Conservation (phyloP, 768 basidiomycete species). For the Mycena kentingensis region DNA sequence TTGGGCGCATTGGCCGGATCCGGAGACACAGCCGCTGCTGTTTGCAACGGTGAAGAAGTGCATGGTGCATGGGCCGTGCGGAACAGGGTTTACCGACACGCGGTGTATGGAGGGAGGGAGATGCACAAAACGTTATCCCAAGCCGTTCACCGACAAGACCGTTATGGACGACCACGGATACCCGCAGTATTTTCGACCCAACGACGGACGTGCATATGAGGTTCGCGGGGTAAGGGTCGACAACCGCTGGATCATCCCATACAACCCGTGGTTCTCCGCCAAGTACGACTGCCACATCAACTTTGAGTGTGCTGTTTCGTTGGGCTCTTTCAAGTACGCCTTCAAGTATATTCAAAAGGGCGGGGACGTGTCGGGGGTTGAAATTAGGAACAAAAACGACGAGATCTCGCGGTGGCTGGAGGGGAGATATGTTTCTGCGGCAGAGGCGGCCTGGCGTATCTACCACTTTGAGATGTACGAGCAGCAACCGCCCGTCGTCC, state of each 20-base stretch:
- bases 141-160: conserved; percentile 7
- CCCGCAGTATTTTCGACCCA: conserved; percentile 7
- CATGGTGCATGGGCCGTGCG: conserved; percentile 44
- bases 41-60: conserved; percentile 23
- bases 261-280: conserved; percentile 20
- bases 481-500: conserved; percentile 34
- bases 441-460: conserved; percentile 36
- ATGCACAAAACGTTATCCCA: conserved; percentile 15
- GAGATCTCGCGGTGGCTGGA: background rate
- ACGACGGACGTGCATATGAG: conserved; percentile 5
- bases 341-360: conserved; percentile 6
- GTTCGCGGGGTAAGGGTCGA: conserved; percentile 8
- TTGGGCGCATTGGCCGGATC: conserved; percentile 44
- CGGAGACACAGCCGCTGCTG: conserved; percentile 30
- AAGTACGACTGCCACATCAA: conserved; percentile 29
- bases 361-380: conserved; percentile 2
- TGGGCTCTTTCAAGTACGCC: conserved; percentile 3
- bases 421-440: conserved; percentile 33
- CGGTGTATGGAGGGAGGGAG: conserved; percentile 28
- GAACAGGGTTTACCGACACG: conserved; percentile 5
- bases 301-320: conserved; percentile 13
- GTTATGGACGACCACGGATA: conserved; percentile 11
- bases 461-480: conserved; percentile 34
- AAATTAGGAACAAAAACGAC: background rate
- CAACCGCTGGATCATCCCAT: conserved; percentile 28